These are phyloP conservation scores for Pseudopithomyces maydicus DNA, from an alignment of 2,329 filamentous ascomycete species.

Conservation along the genomic window DNA sequence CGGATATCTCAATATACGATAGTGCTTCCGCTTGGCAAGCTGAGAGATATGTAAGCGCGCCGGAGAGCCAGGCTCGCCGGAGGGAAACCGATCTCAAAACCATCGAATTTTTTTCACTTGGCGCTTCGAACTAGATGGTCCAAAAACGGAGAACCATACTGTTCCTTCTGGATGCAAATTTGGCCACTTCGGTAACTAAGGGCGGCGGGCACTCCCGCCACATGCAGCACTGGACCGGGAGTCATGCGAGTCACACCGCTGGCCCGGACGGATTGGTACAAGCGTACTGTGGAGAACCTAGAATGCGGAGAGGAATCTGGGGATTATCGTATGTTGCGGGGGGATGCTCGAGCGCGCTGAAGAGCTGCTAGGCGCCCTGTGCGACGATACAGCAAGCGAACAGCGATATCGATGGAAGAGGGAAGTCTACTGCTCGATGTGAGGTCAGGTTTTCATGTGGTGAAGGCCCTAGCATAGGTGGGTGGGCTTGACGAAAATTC, in stretches of 20 bases:
- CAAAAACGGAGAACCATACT: too few species aligned
- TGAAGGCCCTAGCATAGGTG: background rate
- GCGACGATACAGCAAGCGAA: constrained; percentile 8
- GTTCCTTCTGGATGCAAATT: background rate
- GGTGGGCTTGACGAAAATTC: background rate
- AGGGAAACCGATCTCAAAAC: too few species aligned
- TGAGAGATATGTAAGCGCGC: too few species aligned
- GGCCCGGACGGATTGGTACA: constrained; percentile 26
- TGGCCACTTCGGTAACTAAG: background rate
- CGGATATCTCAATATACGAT: too few species aligned
- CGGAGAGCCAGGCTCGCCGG: too few species aligned
- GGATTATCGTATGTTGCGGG: constrained; percentile 34
- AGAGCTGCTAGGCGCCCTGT: constrained; percentile 23
- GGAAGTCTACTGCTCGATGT: background rate
- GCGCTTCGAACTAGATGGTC: too few species aligned
- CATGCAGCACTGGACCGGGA: constrained; percentile 8
- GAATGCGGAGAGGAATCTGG: constrained; percentile 26
- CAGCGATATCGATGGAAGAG: background rate
- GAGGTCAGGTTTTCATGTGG: background rate
- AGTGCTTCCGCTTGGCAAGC: too few species aligned
- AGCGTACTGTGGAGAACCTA: constrained; percentile 33
- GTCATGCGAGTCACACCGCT: constrained; percentile 25
- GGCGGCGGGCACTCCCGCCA: constrained; percentile 7
- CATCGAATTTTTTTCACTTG: too few species aligned
- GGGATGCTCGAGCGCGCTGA: constrained; percentile 17